Conservation (phyloP, 2,329 filamentous ascomycete species). For the Lachnellula arida region DNA sequence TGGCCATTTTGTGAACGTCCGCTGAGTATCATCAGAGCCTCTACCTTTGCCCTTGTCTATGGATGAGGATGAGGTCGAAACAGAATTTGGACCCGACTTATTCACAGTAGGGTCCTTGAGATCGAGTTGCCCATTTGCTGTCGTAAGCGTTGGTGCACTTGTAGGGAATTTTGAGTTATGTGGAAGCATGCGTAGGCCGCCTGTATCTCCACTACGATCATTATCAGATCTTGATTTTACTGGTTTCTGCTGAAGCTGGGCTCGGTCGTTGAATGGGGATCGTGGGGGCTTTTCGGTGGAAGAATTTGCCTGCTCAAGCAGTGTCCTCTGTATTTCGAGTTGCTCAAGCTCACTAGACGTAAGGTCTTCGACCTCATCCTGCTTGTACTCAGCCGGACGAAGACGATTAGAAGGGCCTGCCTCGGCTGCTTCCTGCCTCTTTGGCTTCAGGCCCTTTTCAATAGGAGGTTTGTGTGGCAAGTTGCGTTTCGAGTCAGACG, state of each 20-base stretch:
- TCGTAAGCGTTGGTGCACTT: constrained; percentile 24
- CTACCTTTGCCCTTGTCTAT: constrained; percentile 24
- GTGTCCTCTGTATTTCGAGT: constrained; percentile 17
- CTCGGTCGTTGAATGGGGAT: background rate
- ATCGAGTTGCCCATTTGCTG: constrained; percentile 22
- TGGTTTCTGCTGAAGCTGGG: constrained; percentile 6
- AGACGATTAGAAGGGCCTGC: background rate
- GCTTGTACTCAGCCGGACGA: background rate
- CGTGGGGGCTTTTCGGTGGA: background rate
- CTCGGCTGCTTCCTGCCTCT: background rate
- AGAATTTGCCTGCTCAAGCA: constrained; percentile 12
- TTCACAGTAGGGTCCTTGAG: constrained; percentile 8
- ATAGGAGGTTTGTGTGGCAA: background rate
- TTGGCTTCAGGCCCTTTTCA: background rate
- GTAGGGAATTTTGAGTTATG: constrained; percentile 21
- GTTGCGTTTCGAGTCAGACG: background rate
- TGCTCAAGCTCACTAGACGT: constrained; percentile 5
- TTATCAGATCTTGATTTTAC: constrained; percentile 8
- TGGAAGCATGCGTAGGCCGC: constrained; percentile 13
- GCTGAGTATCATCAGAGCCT: constrained; percentile 12
- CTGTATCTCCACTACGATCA: constrained; percentile 4
- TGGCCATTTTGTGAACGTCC: constrained; percentile 24
- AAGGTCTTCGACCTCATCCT: background rate
- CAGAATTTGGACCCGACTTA: no score
- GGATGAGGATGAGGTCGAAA: background rate